Percentiles rank a stretch among this genome's conserved stretches.
Conservation (phyloP, 2,329 filamentous ascomycete species). For the Penicillium paneum region DNA sequence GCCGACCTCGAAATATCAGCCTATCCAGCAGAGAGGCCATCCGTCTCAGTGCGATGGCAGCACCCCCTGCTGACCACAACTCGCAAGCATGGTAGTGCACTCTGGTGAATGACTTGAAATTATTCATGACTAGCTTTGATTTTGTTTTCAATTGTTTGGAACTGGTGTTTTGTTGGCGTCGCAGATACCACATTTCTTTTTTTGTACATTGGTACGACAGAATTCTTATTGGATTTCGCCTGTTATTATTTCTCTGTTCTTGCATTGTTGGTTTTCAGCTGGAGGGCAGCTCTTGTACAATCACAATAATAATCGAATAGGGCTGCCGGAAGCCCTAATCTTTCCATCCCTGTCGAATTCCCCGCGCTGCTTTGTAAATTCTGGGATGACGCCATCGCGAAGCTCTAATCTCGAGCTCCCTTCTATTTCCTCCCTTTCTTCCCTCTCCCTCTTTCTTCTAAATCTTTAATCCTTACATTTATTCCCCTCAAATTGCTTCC, state of each 20-base stretch:
- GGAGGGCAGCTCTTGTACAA: not conserved
- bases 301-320: not conserved
- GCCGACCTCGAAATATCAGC: constrained; percentile 39
- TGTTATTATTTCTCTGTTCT: not conserved
- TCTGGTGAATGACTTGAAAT: constrained; percentile 26
- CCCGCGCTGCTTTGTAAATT: constrained; percentile 16
- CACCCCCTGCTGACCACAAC: constrained; percentile 33
- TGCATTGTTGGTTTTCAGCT: not conserved
- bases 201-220: constrained; percentile 5
- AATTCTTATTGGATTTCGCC: not conserved
- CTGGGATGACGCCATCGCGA: constrained; percentile 25
- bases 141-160: constrained; percentile 15
- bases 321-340: constrained; percentile 7
- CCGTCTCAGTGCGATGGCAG: constrained; percentile 39
- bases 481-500: not conserved
- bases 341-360: not conserved
- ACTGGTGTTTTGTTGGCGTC: constrained; percentile 28
- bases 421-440: not conserved
- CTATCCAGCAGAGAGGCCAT: constrained; percentile 39
- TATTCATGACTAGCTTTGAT: constrained; percentile 4
- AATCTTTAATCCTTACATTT: not conserved
- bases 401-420: constrained; percentile 2
- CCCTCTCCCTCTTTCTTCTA: not conserved
- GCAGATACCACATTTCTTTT: constrained; percentile 31
- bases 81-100: constrained; percentile 27